phyloP scores from a whole-genome alignment of 768 basidiomycete species.

The Mycena venus region DNA sequence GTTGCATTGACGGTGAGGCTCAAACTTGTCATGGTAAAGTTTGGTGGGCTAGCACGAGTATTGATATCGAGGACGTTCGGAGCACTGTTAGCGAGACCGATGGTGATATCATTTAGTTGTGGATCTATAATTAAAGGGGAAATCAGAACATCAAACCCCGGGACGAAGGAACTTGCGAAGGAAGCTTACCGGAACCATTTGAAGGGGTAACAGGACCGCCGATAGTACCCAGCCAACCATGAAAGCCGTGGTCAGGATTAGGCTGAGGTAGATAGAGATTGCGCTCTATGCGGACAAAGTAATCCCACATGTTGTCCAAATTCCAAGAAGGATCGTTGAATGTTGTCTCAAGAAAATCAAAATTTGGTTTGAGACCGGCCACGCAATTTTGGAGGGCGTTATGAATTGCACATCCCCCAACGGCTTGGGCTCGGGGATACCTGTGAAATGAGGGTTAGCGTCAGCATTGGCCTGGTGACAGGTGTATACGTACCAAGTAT shows the following conservation, averaged over 20 bases:
- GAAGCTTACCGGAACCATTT: slow-evolving; percentile 11
- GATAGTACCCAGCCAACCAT: slow-evolving; percentile 22
- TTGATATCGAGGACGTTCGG: slow-evolving; percentile 16
- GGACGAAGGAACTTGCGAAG: not conserved
- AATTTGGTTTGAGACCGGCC: slow-evolving; percentile 15
- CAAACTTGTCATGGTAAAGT: slow-evolving; percentile 8
- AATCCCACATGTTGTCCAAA: slow-evolving; percentile 14
- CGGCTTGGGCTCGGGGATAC: slow-evolving; percentile 22
- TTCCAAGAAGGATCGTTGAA: slow-evolving; percentile 21
- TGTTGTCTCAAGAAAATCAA: slow-evolving; percentile 14
- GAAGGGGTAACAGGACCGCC: slow-evolving; percentile 10
- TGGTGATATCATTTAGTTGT: slow-evolving; percentile 14
- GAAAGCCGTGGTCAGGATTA: slow-evolving; percentile 22
- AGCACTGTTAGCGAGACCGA: slow-evolving; percentile 12
- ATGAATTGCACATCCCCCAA: slow-evolving; percentile 21
- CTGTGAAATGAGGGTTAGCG: slow-evolving; percentile 1
- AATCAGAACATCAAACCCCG: slow-evolving; percentile 6
- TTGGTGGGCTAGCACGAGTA: slow-evolving; percentile 10
- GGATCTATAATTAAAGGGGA: slow-evolving; percentile 8
- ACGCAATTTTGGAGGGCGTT: slow-evolving; percentile 10
- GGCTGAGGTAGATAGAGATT: slow-evolving; percentile 21
- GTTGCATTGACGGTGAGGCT: slow-evolving; percentile 15
- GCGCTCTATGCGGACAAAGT: slow-evolving; percentile 16
- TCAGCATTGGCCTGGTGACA: not conserved
- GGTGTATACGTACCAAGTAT: slow-evolving; percentile 6